Percentiles rank a stretch among this genome's conserved stretches.
phyloP scores from a whole-genome alignment of 768 basidiomycete genomes.

The Pleurotus eryngii region DNA sequence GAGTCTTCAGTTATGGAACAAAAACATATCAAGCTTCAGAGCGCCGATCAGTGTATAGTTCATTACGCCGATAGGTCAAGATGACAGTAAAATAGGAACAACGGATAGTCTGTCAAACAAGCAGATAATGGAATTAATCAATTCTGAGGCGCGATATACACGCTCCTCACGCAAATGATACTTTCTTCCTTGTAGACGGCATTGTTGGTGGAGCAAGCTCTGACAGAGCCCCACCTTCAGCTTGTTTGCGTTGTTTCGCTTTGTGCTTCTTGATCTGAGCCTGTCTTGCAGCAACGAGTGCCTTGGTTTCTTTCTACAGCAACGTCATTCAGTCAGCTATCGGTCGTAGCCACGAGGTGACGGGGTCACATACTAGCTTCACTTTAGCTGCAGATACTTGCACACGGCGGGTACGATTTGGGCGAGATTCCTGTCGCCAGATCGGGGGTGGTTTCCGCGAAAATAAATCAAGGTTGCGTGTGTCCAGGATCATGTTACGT shows the following conservation, averaged over 20 bases:
- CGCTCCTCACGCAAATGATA: slow-evolving; percentile 3
- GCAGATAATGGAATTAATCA: neutral
- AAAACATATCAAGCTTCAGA: neutral
- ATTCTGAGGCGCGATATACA: neutral
- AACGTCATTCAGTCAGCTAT: slow-evolving; percentile 1
- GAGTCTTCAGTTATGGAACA: neutral
- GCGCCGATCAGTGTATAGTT: neutral
- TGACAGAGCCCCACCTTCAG: neutral
- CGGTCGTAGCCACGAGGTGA: neutral
- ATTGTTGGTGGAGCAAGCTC: neutral
- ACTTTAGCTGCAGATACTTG: slow-evolving; percentile 27
- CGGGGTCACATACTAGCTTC: slow-evolving; percentile 31
- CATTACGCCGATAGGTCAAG: neutral
- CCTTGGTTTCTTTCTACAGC: slow-evolving; percentile 40
- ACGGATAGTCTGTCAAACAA: neutral
- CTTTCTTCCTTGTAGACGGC: neutral
- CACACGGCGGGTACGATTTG: slow-evolving; percentile 6
- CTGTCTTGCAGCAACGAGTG: slow-evolving; percentile 31
- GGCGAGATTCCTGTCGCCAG: slow-evolving; percentile 13
- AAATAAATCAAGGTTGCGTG: neutral
- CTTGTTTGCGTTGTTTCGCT: slow-evolving; percentile 26
- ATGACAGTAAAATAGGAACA: neutral
- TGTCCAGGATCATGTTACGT: slow-evolving; percentile 16
- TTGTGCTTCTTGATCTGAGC: slow-evolving; percentile 38
- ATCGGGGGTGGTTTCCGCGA: neutral